phyloP scores from a whole-genome alignment of 164 flowering plant genomes.

The Litsea cubeba region DNA sequence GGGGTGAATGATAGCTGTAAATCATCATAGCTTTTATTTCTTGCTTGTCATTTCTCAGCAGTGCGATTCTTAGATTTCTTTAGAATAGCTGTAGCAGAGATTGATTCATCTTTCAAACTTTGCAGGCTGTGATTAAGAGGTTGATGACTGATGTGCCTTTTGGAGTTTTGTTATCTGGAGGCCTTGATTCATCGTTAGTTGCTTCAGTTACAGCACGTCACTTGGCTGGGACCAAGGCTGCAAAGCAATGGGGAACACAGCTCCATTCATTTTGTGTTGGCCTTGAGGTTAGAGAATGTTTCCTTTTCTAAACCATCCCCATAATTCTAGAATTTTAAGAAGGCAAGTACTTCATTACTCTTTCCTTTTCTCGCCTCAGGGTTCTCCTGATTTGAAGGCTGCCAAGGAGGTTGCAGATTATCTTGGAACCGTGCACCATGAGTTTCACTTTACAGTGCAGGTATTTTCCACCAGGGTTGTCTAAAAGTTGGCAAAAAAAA shows the following conservation, averaged over 20 bases:
- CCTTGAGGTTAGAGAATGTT: conserved; percentile 46
- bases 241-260: conserved; percentile 83
- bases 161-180: conserved; percentile 86
- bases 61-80: not conserved
- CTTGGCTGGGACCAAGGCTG: conserved; percentile 73
- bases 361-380: conserved; percentile 36
- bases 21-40: too few species aligned
- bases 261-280: conserved; percentile 97
- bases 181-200: conserved; percentile 85
- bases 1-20: too few species aligned
- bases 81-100: not conserved
- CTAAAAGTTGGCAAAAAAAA: not conserved
- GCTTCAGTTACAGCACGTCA: conserved; percentile 76
- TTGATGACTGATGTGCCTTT: conserved; percentile 96
- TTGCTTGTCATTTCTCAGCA: too few species aligned
- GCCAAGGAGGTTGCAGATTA: conserved; percentile 91
- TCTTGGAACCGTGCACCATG: conserved; percentile 88
- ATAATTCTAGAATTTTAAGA: not conserved
- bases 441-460: conserved; percentile 93
- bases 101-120: not conserved
- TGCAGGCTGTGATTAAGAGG: conserved; percentile 85
- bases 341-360: too few species aligned
- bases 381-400: conserved; percentile 91
- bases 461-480: conserved; percentile 23
- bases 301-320: not conserved